These are phyloP conservation scores for Aureobasidium sp. DNA, from an alignment of 2,329 filamentous ascomycete genomes.

Conservation along the genomic window DNA sequence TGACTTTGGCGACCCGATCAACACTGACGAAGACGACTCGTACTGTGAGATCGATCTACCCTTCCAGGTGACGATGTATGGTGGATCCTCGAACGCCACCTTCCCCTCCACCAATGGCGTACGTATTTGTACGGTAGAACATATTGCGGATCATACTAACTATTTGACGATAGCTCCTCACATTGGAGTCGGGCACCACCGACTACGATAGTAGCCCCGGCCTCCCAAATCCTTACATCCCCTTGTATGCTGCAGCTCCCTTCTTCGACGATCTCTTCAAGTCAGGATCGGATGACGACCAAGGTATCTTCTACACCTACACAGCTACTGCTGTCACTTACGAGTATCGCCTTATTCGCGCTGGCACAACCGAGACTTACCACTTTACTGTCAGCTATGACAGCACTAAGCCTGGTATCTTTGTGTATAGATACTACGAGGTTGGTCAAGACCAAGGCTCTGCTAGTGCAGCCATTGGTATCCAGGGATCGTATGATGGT, in stretches of 20 bases:
- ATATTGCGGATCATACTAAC: background rate
- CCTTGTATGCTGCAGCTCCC: slow-evolving; percentile 24
- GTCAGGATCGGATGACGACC: slow-evolving; percentile 17
- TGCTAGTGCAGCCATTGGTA: slow-evolving; percentile 14
- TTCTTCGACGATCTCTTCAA: slow-evolving; percentile 30
- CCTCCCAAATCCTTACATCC: slow-evolving; percentile 23
- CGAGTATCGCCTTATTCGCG: slow-evolving; percentile 26
- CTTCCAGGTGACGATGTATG: slow-evolving; percentile 25
- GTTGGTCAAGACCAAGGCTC: slow-evolving; percentile 19
- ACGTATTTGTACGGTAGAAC: background rate
- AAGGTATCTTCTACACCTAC: slow-evolving; percentile 30
- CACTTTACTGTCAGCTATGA: slow-evolving; percentile 29
- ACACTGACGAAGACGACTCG: slow-evolving; percentile 27
- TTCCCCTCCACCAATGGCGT: slow-evolving; percentile 28
- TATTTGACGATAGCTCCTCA: slow-evolving; percentile 19
- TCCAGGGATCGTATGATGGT: slow-evolving; percentile 19
- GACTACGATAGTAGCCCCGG: slow-evolving; percentile 22
- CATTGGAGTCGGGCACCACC: slow-evolving; percentile 23
- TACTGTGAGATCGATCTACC: slow-evolving; percentile 28
- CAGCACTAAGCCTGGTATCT: slow-evolving; percentile 24
- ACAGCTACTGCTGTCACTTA: slow-evolving; percentile 24
- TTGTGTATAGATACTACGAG: slow-evolving; percentile 25
- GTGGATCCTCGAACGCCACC: slow-evolving; percentile 17
- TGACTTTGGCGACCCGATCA: slow-evolving; percentile 26
- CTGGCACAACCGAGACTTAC: slow-evolving; percentile 20